A percentile compares a stretch with the other conserved stretches of the same genome.
These are phyloP conservation scores for Pleurotus eryngii DNA, from an alignment of 768 basidiomycete species.

Conservation along the genomic window DNA sequence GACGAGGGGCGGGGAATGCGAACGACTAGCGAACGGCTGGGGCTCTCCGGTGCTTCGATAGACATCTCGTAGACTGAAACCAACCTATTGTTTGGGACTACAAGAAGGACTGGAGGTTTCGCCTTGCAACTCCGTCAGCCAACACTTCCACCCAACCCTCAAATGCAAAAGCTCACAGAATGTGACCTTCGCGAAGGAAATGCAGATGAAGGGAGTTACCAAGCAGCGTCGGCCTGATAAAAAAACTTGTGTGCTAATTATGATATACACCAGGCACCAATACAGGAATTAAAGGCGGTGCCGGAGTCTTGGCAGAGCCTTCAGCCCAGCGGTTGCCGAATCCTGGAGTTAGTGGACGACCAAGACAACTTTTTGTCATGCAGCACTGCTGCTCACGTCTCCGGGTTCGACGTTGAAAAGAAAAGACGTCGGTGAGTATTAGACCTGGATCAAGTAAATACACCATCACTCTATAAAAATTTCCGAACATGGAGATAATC, in stretches of 20 bases:
- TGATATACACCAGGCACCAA: neutral
- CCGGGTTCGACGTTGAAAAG: too few species aligned
- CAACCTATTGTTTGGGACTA: too few species aligned
- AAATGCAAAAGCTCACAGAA: too few species aligned
- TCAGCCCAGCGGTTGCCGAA: neutral
- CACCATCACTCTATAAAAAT: too few species aligned
- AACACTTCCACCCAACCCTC: too few species aligned
- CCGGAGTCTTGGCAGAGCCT: neutral
- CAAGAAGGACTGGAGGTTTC: neutral
- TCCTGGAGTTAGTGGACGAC: too few species aligned
- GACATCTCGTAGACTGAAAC: neutral
- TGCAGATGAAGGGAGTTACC: too few species aligned
- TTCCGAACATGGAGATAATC: too few species aligned
- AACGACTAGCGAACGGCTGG: neutral
- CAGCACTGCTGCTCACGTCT: neutral
- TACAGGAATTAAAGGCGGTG: neutral
- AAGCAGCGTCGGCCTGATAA: neutral
- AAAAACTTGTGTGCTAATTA: neutral
- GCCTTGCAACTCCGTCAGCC: neutral
- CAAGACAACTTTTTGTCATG: neutral
- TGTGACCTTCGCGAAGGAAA: too few species aligned
- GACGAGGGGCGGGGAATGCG: conserved; percentile 55
- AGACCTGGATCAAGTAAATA: too few species aligned
- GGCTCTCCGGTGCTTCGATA: neutral
- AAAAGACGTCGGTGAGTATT: too few species aligned